These are phyloP conservation scores for Lentinula sp. DNA, from an alignment of 768 basidiomycete genomes.

Conservation along the genomic window DNA sequence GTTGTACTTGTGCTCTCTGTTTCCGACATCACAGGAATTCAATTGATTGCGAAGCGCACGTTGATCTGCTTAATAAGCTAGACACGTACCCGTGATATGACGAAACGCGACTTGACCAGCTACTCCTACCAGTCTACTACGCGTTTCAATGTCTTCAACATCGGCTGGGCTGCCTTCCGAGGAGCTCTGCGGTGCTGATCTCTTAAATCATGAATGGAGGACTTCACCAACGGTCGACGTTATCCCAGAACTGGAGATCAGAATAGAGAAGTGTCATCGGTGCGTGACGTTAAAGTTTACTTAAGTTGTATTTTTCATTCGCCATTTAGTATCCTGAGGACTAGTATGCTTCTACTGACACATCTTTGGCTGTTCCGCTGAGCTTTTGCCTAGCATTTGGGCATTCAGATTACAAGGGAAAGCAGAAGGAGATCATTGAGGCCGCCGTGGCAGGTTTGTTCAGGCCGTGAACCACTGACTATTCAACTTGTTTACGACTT, in stretches of 20 bases:
- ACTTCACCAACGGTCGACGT: neutral
- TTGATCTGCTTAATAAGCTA: no score
- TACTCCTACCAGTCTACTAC: no score
- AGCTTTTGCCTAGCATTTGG: constrained; percentile 50
- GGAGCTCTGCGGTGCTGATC: no score
- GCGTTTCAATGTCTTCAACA: no score
- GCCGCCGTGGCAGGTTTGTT: constrained; percentile 57
- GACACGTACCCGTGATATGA: no score
- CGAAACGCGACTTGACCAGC: no score
- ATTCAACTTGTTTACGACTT: neutral
- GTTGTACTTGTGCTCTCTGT: no score
- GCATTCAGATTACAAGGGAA: constrained; percentile 63
- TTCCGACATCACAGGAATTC: no score
- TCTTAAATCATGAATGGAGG: no score
- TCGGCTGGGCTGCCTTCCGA: no score
- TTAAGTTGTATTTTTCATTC: neutral
- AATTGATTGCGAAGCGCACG: no score
- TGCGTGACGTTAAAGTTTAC: neutral
- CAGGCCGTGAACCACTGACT: neutral
- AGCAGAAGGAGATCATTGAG: constrained; percentile 71
- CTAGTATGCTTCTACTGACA: neutral
- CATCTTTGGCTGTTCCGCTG: neutral
- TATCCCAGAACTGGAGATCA: constrained; percentile 7
- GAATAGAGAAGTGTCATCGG: constrained; percentile 13
- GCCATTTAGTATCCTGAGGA: neutral